Evolutionary conservation across 805 yeast genomes (phyloP).

Genomic region (Candida rishiriensis): DNA sequence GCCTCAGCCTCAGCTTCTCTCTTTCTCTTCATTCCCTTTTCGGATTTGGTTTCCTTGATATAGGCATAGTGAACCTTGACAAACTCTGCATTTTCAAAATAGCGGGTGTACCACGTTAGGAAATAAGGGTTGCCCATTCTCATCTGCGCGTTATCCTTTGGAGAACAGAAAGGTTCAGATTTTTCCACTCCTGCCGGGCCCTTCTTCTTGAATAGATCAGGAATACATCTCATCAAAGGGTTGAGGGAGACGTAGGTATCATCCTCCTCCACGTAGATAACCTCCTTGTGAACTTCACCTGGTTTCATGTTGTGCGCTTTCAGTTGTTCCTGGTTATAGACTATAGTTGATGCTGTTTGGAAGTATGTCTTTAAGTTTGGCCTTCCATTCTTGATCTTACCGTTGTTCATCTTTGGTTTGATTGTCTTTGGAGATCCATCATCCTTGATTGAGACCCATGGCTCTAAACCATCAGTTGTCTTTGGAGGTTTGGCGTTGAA

Average conservation of each 20-base stretch:
- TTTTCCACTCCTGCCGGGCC: slow-evolving; percentile 51
- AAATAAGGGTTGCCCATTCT: slow-evolving; percentile 64
- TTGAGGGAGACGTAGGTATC: slow-evolving; percentile 65
- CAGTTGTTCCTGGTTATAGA: slow-evolving; percentile 55
- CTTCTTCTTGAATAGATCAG: slow-evolving; percentile 62
- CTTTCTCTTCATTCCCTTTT: slow-evolving; percentile 52
- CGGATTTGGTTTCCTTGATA: slow-evolving; percentile 49
- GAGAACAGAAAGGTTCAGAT: slow-evolving; percentile 85
- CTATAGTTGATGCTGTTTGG: slow-evolving; percentile 58
- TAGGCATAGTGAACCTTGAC: slow-evolving; percentile 67
- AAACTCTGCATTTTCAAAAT: slow-evolving; percentile 54
- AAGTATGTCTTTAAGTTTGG: slow-evolving; percentile 79
- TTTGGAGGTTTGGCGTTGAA: slow-evolving; percentile 66
- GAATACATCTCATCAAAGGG: slow-evolving; percentile 83
- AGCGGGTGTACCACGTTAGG: slow-evolving; percentile 74
- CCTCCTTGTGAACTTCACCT: slow-evolving; percentile 54
- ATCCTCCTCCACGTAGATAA: slow-evolving; percentile 58
- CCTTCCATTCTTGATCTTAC: slow-evolving; percentile 55
- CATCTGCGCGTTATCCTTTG: slow-evolving; percentile 56
- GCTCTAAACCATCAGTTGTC: slow-evolving; percentile 60
- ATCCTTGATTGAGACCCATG: slow-evolving; percentile 76
- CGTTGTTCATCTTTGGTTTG: slow-evolving; percentile 70
- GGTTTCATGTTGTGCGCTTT: slow-evolving; percentile 71
- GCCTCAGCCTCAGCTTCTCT: slow-evolving; percentile 15
- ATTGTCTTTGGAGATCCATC: slow-evolving; percentile 80